Evolutionary conservation across 2,329 filamentous ascomycete species (phyloP), one percentile per base, ranked within the genome.

Genomic region (Fusarium nematophilum): DNA sequence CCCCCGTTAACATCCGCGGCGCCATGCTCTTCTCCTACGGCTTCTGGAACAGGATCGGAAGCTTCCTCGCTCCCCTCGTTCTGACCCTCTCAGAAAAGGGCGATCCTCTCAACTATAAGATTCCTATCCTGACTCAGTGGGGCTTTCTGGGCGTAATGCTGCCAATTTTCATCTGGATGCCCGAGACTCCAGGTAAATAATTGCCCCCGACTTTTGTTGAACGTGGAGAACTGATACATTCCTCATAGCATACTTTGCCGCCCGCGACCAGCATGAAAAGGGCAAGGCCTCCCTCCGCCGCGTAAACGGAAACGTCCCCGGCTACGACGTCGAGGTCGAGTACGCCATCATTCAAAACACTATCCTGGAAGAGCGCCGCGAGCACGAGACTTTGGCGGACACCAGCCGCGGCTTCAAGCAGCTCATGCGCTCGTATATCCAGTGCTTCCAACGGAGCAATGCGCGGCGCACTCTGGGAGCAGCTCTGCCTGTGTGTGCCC

Each of bases 261-360:
- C 48, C n/a, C 26, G 48, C 5, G 53, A 39, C 18, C 29, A 39
- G 14, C 42, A 57, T 6, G 53, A 60, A 0, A 15, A 46, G 3
- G 57, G 57, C 1, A 57, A 47, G 14, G 44, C 44, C 14, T 46
- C 45, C 3, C 31, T 60, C 2, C 5, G 10, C 1, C 57, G 57
- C 5, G 40, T 60, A 17, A 57, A 60, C 5, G 57, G 57, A 2
- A 49, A 21, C 2, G 38, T 60, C 14, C 15, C 29, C 4, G 53
- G 39, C 2, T 57, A 53, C n/a, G 43, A 57, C 5, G 44, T 60
- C 7, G 53, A 60, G 2, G 29, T 17, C 1, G 53, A 57, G 23
- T 57, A 60, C 23, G 37, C 33, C 3, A 60, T 60, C 30, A 36
- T 60, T 14, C 53, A 53, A 14, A 53, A 60, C 10, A 60, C 40